These are phyloP conservation scores for Ascochyta clinopodiicola DNA, from an alignment of 2,329 filamentous ascomycete genomes.

Conservation along the genomic window DNA sequence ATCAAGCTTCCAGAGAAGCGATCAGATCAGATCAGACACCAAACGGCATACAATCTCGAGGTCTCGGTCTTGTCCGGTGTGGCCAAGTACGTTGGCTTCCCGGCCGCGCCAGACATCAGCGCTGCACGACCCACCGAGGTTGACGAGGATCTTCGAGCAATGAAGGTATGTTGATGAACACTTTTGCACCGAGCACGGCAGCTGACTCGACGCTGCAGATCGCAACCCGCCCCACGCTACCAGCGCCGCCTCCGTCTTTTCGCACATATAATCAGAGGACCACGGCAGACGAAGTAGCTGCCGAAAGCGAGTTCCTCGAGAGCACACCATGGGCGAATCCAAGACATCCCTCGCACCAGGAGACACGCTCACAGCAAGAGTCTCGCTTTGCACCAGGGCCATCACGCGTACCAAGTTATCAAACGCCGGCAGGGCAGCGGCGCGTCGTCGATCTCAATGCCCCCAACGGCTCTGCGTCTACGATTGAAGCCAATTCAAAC, in stretches of 20 bases:
- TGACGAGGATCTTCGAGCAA: slow-evolving; percentile 86
- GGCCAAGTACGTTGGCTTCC: slow-evolving; percentile 95
- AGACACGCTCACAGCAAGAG: slow-evolving; percentile 44
- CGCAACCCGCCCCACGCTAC: slow-evolving; percentile 35
- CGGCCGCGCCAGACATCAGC: slow-evolving; percentile 85
- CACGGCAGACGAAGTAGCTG: slow-evolving; percentile 62
- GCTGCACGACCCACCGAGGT: slow-evolving; percentile 75
- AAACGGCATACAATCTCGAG: slow-evolving; percentile 92
- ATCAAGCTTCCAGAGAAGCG: slow-evolving; percentile 80
- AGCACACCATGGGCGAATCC: slow-evolving; percentile 93
- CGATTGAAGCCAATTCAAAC: slow-evolving; percentile 49
- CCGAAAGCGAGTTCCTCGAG: slow-evolving; percentile 86
- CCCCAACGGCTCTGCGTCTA: slow-evolving; percentile 49
- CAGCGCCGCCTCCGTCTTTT: slow-evolving; percentile 39
- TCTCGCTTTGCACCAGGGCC: slow-evolving; percentile 40
- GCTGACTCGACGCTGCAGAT: slow-evolving; percentile 42
- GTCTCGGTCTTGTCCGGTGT: slow-evolving; percentile 89
- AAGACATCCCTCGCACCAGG: slow-evolving; percentile 58
- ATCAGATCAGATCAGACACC: slow-evolving; percentile 80
- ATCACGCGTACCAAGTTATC: slow-evolving; percentile 40
- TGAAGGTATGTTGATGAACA: slow-evolving; percentile 71
- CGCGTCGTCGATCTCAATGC: slow-evolving; percentile 44
- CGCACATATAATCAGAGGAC: slow-evolving; percentile 45
- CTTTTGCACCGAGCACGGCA: slow-evolving; percentile 20
- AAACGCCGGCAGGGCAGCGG: slow-evolving; percentile 47